These are phyloP conservation scores for Euphorbia lathyris DNA, from an alignment of 345 rosid genomes.

Conservation along the genomic window DNA sequence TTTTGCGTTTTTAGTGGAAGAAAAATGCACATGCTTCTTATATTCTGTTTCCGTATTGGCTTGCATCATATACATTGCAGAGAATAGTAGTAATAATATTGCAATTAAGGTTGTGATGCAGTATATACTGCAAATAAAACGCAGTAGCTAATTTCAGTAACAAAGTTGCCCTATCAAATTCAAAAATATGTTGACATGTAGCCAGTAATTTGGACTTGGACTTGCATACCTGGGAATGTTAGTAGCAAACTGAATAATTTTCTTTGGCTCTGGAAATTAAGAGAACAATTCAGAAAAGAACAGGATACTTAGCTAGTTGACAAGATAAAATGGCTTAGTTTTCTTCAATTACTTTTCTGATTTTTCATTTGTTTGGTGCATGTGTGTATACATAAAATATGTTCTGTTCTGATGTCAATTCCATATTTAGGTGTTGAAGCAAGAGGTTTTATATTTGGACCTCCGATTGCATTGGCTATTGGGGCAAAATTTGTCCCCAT, in stretches of 20 bases:
- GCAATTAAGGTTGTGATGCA: neutral
- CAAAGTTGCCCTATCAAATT: neutral
- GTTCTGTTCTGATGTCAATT: neutral
- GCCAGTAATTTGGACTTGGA: neutral
- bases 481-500: constrained; percentile 98
- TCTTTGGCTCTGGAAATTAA: neutral
- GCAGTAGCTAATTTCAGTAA: neutral
- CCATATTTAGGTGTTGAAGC: constrained; percentile 77
- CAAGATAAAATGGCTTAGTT: neutral
- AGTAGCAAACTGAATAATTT: neutral
- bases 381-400: neutral
- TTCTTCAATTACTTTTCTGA: neutral
- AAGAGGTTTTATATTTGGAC: constrained; percentile 97
- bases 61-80: neutral
- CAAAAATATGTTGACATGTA: neutral
- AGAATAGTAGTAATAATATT: neutral
- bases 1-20: neutral
- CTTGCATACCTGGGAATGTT: neutral
- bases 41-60: neutral
- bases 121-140: neutral
- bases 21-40: neutral
- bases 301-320: neutral
- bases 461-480: constrained; percentile 97
- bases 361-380: neutral
- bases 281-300: neutral